phyloP scores from a whole-genome alignment of 768 basidiomycete genomes.

The Dictyophora rubrovolvata region DNA sequence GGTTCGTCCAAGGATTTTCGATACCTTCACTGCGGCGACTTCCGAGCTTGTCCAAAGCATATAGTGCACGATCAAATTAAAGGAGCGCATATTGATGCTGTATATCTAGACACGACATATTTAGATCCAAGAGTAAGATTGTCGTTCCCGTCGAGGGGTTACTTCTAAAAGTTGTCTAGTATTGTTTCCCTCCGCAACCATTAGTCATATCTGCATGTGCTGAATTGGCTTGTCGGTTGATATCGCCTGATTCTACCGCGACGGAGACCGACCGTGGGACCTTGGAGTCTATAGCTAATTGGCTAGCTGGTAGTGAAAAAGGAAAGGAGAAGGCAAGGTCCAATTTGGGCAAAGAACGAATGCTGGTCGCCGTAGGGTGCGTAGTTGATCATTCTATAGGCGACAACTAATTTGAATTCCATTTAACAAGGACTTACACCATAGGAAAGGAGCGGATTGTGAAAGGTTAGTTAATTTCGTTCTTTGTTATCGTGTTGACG shows the following conservation, averaged over 20 bases:
- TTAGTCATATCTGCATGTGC: slow-evolving; percentile 90
- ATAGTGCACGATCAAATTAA: slow-evolving; percentile 75
- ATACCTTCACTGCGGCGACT: slow-evolving; percentile 94
- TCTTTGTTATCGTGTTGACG: not conserved
- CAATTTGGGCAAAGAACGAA: slow-evolving; percentile 16
- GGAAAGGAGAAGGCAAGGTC: slow-evolving; percentile 15
- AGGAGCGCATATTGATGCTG: slow-evolving; percentile 72
- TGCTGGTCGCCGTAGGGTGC: slow-evolving; percentile 67
- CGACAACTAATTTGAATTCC: not conserved
- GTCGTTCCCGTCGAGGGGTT: not conserved
- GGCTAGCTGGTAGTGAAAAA: slow-evolving; percentile 34
- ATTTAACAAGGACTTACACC: slow-evolving; percentile 67
- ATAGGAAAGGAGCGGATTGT: slow-evolving; percentile 98
- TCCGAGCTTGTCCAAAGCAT: slow-evolving; percentile 82
- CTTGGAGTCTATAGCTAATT: slow-evolving; percentile 25
- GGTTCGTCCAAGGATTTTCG: slow-evolving; percentile 65
- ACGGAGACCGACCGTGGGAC: slow-evolving; percentile 16
- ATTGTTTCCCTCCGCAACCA: slow-evolving; percentile 93
- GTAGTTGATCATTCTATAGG: slow-evolving; percentile 10
- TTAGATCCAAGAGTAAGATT: slow-evolving; percentile 65
- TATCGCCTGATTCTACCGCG: slow-evolving; percentile 19
- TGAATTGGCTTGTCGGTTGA: slow-evolving; percentile 56
- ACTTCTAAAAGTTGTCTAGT: slow-evolving; percentile 33
- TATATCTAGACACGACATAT: slow-evolving; percentile 96
- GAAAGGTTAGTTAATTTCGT: slow-evolving; percentile 54